Evolutionary conservation across 352 stramenopile species (phyloP), one percentile per base, ranked within the genome.

Genomic region (Phytophthora nicotianae): DNA sequence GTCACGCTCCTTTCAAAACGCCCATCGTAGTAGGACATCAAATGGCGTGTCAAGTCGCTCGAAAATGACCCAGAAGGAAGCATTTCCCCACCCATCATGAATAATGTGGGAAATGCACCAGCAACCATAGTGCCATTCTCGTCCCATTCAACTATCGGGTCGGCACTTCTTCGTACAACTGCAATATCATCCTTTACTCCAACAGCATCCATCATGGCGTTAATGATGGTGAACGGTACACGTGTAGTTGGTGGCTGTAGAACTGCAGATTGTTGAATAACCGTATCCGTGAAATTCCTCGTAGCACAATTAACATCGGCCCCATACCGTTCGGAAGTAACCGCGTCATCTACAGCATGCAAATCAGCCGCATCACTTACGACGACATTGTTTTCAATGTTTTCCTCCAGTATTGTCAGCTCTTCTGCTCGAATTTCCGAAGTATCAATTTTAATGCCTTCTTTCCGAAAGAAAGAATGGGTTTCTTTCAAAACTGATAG

Each of bases 51-150:
- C 32, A n/a, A 38, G 13, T 45, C 6, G 29, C 20, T 9, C 2
- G 24, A 24, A 50, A 50, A 50, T 4, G 45, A 50, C 8, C 45
- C 45, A 16, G 24, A 50, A 16, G 45, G 21, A 6, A 49, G 11
- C 42, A 49, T 49, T 20, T 33, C 42, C 3, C 42, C 42, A 11
- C 32, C 11, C 32, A 38, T 38, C 32, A 38, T 38, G 5, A 38
- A 38, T 5, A 16, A 5, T 5, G 32, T 38, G 3, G 32, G 32
- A 11, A 38, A n/a, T 2, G 32, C 32, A 5, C 32, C 32, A 38
- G 32, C 32, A 5, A 38, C 5, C 32, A 38, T 38, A 2, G 16
- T 5, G 32, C 32, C 32, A 13, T 38, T 38, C n/a, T 38, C 32
- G 5, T n/a, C 32, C 32, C 32, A 38, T 5, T 38, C 32, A 3